Evolutionary conservation across 805 yeast species (phyloP).

Genomic region (Candida michaelii): DNA sequence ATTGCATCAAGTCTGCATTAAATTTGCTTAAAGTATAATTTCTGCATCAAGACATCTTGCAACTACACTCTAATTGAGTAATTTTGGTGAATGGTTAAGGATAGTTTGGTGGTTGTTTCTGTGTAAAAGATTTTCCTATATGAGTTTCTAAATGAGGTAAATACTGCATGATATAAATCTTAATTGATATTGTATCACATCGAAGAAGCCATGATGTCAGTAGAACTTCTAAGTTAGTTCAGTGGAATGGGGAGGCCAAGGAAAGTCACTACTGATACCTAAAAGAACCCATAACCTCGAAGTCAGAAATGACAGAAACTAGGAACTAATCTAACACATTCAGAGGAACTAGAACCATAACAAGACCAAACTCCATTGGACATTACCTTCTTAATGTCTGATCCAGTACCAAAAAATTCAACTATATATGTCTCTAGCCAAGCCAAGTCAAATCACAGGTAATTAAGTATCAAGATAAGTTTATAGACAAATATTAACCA

Average conservation of each 20-base stretch:
- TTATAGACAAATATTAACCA: constrained; percentile 13
- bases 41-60: neutral
- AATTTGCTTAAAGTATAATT: too few relatives aligned
- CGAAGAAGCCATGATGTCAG: constrained; percentile 2
- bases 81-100: neutral
- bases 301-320: too few relatives aligned
- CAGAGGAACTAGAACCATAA: neutral
- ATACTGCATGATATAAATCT: neutral
- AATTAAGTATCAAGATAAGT: neutral
- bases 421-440: neutral
- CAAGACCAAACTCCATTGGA: constrained; percentile 1
- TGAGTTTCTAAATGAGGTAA: neutral
- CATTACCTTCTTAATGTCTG: constrained; percentile 6
- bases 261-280: neutral
- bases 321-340: too few relatives aligned
- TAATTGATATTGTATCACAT: constrained; percentile 3
- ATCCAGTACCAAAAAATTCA: neutral
- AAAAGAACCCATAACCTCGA: neutral
- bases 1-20: too few relatives aligned
- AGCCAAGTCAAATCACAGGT: neutral
- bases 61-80: neutral
- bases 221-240: too few relatives aligned
- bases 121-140: neutral
- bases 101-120: neutral
- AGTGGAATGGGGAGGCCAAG: neutral